Base-by-base conservation (phyloP, 179 eudicot genomes). In the Beta corolliflora region DNA sequence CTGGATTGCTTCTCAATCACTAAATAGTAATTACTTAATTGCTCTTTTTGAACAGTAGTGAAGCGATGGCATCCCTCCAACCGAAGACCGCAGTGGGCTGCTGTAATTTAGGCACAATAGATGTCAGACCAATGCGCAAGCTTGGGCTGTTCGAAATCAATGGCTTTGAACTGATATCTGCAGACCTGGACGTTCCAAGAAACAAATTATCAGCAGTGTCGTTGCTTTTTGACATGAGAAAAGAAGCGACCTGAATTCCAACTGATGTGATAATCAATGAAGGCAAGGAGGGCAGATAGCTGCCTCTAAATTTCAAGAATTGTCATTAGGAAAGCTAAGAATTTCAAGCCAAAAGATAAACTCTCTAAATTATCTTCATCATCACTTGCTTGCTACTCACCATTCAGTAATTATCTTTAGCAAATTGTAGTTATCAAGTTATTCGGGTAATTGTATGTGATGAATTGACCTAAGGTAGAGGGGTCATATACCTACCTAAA, bases 51-150 rank as follows among this genome's bases (percentile, higher is more conserved):
- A 76, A 85, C 55, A 90, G 65, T 86, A 91, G 86, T 21, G 92
- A 90, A 31, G 92, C 90, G 9, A 91, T 83, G 55, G 89, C 88
- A 25, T 76, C 67, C 76, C 88, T 88, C 94, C 91, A 85, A 67
- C 92, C 90, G 77, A 84, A 85, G 64, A 87, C 19, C 52, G 78
- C 67, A 14, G 87, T 31, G 59, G 89, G 80, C 69, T 79, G 89
- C 15, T 74, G 88, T 65, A 73, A 75, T 78, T 56, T 75, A 31
- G 89, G 82, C 55, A 87, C 23, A 19, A 88, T 83, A 80, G 90
- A 86, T 59, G 84, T 82, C 75, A 85, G 69, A 54, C 92, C 87
- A 11, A 74, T 53, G 46, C 67, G 81, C 73, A 80, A 44, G 77
- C 65, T 77, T 45, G 81, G 74, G 64, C 56, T 73, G 68, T 74